Evolutionary conservation across 768 basidiomycete species (phyloP).

Genomic region (Suillus alpinus): DNA sequence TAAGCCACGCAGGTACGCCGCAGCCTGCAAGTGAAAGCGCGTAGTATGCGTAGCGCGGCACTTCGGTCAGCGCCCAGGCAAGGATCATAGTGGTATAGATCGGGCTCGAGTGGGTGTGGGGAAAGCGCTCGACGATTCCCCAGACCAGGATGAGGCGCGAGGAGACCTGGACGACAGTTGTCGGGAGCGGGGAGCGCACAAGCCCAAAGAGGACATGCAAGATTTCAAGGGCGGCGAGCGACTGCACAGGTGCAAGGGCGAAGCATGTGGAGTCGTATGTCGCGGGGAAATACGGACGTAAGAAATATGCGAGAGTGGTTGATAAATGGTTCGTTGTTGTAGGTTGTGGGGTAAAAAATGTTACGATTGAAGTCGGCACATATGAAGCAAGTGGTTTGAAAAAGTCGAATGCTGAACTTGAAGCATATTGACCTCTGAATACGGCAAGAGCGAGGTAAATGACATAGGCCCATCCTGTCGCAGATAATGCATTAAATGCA

Average conservation of each 20-base stretch:
- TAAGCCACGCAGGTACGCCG: constrained; percentile 51
- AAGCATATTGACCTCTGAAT: constrained; percentile 27
- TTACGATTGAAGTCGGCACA: constrained; percentile 11
- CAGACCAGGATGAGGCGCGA: constrained; percentile 83
- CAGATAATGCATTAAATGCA: constrained; percentile 74
- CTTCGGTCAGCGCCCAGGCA: constrained; percentile 90
- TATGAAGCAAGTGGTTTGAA: constrained; percentile 36
- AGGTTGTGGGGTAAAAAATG: constrained; percentile 12
- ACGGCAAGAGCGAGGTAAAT: constrained; percentile 52
- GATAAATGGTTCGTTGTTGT: constrained; percentile 33
- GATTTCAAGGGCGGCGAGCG: constrained; percentile 79
- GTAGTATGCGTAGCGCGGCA: constrained; percentile 91
- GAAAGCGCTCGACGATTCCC: constrained; percentile 53
- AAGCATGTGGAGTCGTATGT: constrained; percentile 56
- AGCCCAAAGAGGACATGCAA: constrained; percentile 75
- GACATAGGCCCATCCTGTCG: constrained; percentile 72
- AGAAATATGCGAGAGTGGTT: constrained; percentile 31
- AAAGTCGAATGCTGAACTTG: constrained; percentile 25
- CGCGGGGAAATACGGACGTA: constrained; percentile 39
- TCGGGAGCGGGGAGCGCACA: constrained; percentile 74
- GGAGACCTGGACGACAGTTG: constrained; percentile 77
- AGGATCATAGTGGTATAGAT: constrained; percentile 89
- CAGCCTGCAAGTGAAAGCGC: constrained; percentile 60
- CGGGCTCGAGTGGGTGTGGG: constrained; percentile 62
- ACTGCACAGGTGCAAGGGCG: constrained; percentile 73